Percentiles rank a stretch among this genome's conserved stretches.
phyloP scores from a whole-genome alignment of 2,329 filamentous ascomycete species.

The Venturia carpophila region DNA sequence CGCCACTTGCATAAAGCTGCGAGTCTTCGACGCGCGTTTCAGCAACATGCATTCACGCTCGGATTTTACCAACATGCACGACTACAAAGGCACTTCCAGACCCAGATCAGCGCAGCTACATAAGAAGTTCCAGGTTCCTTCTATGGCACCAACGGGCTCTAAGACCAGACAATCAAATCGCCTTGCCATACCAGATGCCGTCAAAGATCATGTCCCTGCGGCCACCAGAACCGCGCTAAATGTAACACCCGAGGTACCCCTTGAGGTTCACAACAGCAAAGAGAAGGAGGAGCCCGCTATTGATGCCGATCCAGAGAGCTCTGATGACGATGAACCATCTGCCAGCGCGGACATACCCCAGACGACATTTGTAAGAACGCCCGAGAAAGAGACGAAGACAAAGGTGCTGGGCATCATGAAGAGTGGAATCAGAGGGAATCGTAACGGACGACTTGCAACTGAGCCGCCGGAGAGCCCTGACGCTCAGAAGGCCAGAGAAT shows the following conservation, averaged over 20 bases:
- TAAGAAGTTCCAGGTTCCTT: background rate
- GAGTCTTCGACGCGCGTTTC: background rate
- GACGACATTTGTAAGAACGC: background rate
- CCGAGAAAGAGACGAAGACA: background rate
- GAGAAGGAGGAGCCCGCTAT: background rate
- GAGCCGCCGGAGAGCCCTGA: background rate
- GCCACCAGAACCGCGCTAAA: background rate
- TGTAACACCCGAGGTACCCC: background rate
- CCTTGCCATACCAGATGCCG: background rate
- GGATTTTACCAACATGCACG: background rate
- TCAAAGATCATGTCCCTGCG: background rate
- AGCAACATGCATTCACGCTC: background rate
- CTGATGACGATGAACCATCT: background rate
- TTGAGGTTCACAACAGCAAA: background rate
- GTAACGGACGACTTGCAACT: background rate
- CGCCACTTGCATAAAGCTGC: background rate
- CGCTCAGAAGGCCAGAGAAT: background rate
- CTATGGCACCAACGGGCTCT: background rate
- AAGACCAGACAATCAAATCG: background rate
- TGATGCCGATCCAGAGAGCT: slow-evolving; percentile 8
- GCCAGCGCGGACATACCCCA: slow-evolving; percentile 10
- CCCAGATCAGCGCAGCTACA: background rate
- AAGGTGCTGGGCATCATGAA: background rate
- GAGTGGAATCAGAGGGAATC: background rate
- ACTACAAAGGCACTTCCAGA: background rate